Evolutionary conservation across 2,329 filamentous ascomycete genomes (phyloP).

Genomic region (Penicillium crustosum): DNA sequence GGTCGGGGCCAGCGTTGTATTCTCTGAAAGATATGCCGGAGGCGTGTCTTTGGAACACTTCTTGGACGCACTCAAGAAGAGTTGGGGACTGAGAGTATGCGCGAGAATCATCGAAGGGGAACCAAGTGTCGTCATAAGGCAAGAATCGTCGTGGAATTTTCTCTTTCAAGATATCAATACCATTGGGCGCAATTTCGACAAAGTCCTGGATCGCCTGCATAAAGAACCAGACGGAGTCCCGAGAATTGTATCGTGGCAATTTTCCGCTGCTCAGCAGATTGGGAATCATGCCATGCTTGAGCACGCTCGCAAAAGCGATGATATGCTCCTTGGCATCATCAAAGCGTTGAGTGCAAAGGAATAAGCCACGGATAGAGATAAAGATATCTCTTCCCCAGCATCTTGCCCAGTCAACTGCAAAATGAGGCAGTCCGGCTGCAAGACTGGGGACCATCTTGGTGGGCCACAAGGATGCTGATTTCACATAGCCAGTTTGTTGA

Average conservation of each 20-base stretch:
- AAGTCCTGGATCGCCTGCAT: constrained; percentile 96
- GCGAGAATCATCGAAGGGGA: constrained; percentile 73
- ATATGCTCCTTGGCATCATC: constrained; percentile 92
- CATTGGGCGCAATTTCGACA: constrained; percentile 74
- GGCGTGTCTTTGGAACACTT: constrained; percentile 89
- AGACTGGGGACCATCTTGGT: constrained; percentile 79
- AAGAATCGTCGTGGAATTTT: constrained; percentile 82
- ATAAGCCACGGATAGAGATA: constrained; percentile 90
- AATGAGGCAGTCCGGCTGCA: constrained; percentile 91
- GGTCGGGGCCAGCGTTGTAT: constrained; percentile 82
- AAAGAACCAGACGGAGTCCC: constrained; percentile 98
- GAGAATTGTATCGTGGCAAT: constrained; percentile 86
- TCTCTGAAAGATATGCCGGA: constrained; percentile 88
- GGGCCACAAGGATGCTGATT: constrained; percentile 88
- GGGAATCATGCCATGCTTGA: constrained; percentile 98
- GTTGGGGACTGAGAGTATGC: constrained; percentile 85
- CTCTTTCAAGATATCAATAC: constrained; percentile 69
- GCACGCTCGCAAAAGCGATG: constrained; percentile 85
- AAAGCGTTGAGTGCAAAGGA: constrained; percentile 84
- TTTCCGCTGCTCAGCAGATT: constrained; percentile 87
- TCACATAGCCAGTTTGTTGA: constrained; percentile 85
- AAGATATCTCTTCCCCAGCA: constrained; percentile 98
- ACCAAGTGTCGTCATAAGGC: constrained; percentile 95
- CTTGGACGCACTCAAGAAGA: constrained; percentile 86
- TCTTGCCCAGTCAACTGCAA: constrained; percentile 87